phyloP scores from a whole-genome alignment of 2,329 filamentous ascomycete species.

The Venturia nashicola region DNA sequence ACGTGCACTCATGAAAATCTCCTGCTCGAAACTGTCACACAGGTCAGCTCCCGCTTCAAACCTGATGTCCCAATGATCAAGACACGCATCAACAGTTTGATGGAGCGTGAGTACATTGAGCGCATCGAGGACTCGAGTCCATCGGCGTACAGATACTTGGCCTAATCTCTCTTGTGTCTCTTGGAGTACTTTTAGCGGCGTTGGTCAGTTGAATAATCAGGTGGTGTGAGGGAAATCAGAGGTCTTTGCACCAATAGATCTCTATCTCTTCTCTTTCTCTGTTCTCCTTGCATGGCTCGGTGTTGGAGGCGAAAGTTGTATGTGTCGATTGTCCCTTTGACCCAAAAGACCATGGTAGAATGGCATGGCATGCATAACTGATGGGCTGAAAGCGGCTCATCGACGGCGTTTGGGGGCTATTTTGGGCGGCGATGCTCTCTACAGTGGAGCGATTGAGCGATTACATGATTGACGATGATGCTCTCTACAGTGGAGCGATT shows the following conservation, averaged over 20 bases:
- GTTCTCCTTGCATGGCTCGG: background rate
- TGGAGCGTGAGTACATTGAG: constrained; percentile 67
- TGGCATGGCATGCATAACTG: background rate
- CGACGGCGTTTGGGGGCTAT: background rate
- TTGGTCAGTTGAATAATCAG: background rate
- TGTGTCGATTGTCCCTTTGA: background rate
- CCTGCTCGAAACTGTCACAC: constrained; percentile 58
- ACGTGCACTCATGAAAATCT: constrained; percentile 57
- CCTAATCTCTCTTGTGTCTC: background rate
- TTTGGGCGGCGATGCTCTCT: background rate
- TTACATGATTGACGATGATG: background rate
- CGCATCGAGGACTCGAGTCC: constrained; percentile 33
- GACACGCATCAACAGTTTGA: constrained; percentile 66
- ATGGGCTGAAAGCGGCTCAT: background rate
- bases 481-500: background rate
- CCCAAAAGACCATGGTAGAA: background rate
- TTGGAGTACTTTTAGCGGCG: background rate
- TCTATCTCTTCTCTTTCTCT: background rate
- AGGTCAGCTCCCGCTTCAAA: constrained; percentile 57
- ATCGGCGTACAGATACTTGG: constrained; percentile 9
- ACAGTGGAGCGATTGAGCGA: background rate
- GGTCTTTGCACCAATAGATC: background rate
- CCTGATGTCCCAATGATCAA: constrained; percentile 70
- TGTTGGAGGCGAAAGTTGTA: background rate
- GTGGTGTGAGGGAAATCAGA: background rate